These are phyloP conservation scores for Neocucurbitaria cava DNA, from an alignment of 2,329 filamentous ascomycete species.

Conservation along the genomic window DNA sequence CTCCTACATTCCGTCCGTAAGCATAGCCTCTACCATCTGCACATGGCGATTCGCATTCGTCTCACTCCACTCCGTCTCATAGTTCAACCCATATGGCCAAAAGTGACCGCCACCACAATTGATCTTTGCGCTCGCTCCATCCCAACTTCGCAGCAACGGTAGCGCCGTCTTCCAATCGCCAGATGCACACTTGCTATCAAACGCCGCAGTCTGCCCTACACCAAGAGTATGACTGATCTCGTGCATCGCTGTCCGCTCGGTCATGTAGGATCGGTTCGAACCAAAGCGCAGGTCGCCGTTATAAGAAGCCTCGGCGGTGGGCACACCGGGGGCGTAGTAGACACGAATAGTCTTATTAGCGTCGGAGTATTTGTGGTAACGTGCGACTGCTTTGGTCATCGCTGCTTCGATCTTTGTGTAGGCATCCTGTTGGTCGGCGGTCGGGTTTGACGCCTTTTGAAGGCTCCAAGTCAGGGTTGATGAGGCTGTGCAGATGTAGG, in stretches of 20 bases:
- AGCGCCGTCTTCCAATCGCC: slow-evolving; percentile 44
- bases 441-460: slow-evolving; percentile 35
- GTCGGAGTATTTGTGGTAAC: slow-evolving; percentile 31
- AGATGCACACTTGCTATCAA: slow-evolving; percentile 36
- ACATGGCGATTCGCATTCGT: slow-evolving; percentile 46
- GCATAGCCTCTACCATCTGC: slow-evolving; percentile 41
- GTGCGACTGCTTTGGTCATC: slow-evolving; percentile 39
- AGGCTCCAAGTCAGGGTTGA: slow-evolving; percentile 37
- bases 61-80: slow-evolving; percentile 45
- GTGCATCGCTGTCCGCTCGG: slow-evolving; percentile 45
- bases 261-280: slow-evolving; percentile 43
- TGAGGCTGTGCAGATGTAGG: slow-evolving; percentile 27
- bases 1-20: slow-evolving; percentile 39
- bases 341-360: slow-evolving; percentile 38
- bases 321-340: slow-evolving; percentile 40
- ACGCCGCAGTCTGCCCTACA: slow-evolving; percentile 42
- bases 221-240: slow-evolving; percentile 45
- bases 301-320: slow-evolving; percentile 45
- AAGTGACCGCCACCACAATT: slow-evolving; percentile 43
- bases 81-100: slow-evolving; percentile 47
- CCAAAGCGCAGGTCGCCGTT: slow-evolving; percentile 46
- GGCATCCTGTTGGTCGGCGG: slow-evolving; percentile 41
- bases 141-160: slow-evolving; percentile 39
- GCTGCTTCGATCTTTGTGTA: slow-evolving; percentile 41
- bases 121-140: slow-evolving; percentile 39